Evolutionary conservation across 2,329 filamentous ascomycete genomes (phyloP), one percentile per base, ranked within the genome.

Genomic region (Colletotrichum sp.): DNA sequence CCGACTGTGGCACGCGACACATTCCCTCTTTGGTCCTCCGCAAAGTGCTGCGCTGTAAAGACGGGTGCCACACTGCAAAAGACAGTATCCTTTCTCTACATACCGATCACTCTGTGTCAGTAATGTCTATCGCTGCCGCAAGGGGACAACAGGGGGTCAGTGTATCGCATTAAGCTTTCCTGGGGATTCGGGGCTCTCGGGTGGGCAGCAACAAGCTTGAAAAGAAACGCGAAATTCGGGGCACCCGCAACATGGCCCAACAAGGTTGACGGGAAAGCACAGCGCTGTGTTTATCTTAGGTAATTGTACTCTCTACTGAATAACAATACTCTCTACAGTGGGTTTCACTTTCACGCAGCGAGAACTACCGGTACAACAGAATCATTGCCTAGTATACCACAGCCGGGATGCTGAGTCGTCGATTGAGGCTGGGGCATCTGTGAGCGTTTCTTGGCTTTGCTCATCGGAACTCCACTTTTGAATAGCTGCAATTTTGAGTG

Each of bases 331-430:
- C 34, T 67, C 18, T 63, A 66, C 26, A 24, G 72, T 32, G 62
- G 36, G 68, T 26, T 62, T 30, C 18, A 28, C 28, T 60, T 39
- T 52, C 44, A 36, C 34, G 30, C 26, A 21, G 15, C 65, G 21
- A 24, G 57, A 60, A 75, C 68, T 68, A 36, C 68, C 49, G 52
- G 44, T 52, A 36, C 21, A 30, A 65, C 21, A 30, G 8, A 34
- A 16, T 16, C 44, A 52, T 21, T 21, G 1, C 44, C 12, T 21
- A 21, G 44, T 52, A 52, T 13, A 62, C 26, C 12, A 32, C 30
- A 8, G 64, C 74, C 59, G 59, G 74, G 74, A 66, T 74, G 59
- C 26, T 76, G 74, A 74, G 70, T 76, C 74, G 74, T 59, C 36
- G n/a, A 21, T 39, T 65, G 73, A 73, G 70, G 73, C 73, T 76